Percentiles rank a stretch among this genome's conserved stretches.
Evolutionary conservation across 148 eudicot species (phyloP).

Genomic region (Dianthus caryophyllus): DNA sequence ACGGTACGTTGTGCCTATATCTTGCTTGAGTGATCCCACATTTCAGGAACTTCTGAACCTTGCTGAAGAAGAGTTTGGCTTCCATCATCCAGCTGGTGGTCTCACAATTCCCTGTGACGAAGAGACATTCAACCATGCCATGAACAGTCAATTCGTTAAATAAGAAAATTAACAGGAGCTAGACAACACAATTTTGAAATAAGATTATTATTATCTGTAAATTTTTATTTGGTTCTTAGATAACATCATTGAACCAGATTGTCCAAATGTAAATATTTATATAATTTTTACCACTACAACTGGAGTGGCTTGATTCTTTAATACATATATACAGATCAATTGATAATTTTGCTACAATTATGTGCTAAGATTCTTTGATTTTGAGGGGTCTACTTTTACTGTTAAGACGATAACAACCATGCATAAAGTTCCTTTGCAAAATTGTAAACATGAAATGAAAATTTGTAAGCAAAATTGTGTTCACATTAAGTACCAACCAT

Average conservation of each 20-base stretch:
- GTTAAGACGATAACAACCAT: neutral
- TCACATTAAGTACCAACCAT: neutral
- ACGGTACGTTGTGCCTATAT: constrained; percentile 38
- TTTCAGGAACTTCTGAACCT: constrained; percentile 35
- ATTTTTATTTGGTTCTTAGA: constrained; percentile 6
- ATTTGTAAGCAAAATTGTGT: neutral
- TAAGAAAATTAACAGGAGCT: neutral
- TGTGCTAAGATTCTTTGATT: neutral
- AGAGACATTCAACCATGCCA: constrained; percentile 29
- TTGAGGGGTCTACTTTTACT: neutral
- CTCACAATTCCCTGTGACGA: constrained; percentile 41
- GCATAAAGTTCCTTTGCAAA: neutral
- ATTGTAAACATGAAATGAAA: neutral
- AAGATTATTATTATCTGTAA: neutral
- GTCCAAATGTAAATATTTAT: neutral
- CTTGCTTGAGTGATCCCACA: constrained; percentile 40
- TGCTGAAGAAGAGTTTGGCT: constrained; percentile 45
- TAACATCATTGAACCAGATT: neutral
- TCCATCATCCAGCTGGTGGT: constrained; percentile 37
- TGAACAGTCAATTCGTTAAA: constrained; percentile 6
- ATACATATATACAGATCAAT: neutral
- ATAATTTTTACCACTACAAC: constrained; percentile 3
- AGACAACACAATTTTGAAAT: constrained; percentile 14
- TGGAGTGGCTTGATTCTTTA: neutral
- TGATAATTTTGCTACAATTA: neutral